Evolutionary conservation across 345 rosid genomes (phyloP), one percentile per base, ranked within the genome.

Genomic region (Arabis alpina): DNA sequence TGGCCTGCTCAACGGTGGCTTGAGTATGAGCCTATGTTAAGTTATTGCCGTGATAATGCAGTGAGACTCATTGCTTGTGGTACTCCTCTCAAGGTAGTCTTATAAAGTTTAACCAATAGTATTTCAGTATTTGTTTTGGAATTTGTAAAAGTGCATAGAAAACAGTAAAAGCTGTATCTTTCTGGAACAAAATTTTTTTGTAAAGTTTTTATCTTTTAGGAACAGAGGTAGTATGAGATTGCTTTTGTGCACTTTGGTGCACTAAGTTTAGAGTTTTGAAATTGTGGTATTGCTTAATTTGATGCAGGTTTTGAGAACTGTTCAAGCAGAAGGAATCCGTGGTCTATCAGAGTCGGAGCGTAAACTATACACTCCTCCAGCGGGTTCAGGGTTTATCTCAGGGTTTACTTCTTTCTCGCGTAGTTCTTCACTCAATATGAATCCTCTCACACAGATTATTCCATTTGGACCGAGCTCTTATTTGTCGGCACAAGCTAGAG

Each of bases 401-500:
- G 98, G 98, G 60, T 86, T 87, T 76, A 77, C 86, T 69, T 83
- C 92, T 43, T 82, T 85, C 43, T 91, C 92, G 6, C 91, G 82
- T 57, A 80, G 88, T 77, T 81, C 89, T 14, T 73, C 80, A 11
- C 64, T 79, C 34, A 92, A 91, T 65, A 43, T 77, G 76, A 81
- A 80, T 44, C 81, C 77, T 65, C 79, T 78, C 0, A 84, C 80
- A 66, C 93, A 80, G 49, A 75, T 77, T 6, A 80, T 76, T 66
- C 92, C 96, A 5, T 91, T 88, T 75, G 98, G 97, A 51, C 92
- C 98, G 51, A 81, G 97, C 66, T 93, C 98, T 7, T 91, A 87
- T 80, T 78, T 93, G 63, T 86, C 96, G 13, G 92, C 84, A 30
- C 98, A 93, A 76, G 84, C 94, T 64, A 86, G 92, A 77, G 94